Evolutionary conservation across 78 protist species (phyloP).

Genomic region (Chrysochromulina parva): DNA sequence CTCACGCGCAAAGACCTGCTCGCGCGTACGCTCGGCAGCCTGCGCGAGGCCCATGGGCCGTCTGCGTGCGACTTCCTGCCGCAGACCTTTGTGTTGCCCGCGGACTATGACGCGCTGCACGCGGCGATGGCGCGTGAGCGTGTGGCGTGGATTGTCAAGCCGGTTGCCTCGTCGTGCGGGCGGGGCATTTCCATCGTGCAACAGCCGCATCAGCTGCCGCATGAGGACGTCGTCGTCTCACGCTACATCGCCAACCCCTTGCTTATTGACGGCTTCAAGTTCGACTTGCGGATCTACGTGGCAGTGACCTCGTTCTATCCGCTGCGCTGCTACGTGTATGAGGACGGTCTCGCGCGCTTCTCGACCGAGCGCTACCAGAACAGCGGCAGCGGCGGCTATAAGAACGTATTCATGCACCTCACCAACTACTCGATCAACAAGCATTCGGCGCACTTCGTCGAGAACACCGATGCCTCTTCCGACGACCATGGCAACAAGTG

Average conservation of each 20-base stretch:
- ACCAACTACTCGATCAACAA: slow-evolving; percentile 78
- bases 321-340: slow-evolving; percentile 47
- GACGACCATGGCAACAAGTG: slow-evolving; percentile 59
- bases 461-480: not conserved
- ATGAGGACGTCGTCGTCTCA: not conserved
- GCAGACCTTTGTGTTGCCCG: slow-evolving; percentile 22
- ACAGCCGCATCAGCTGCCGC: not conserved
- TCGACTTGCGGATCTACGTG: slow-evolving; percentile 70
- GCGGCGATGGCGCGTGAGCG: not conserved
- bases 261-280: slow-evolving; percentile 66
- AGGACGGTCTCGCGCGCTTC: slow-evolving; percentile 73
- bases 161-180: slow-evolving; percentile 28
- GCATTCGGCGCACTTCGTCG: not conserved
- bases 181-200: slow-evolving; percentile 35
- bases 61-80: slow-evolving; percentile 31
- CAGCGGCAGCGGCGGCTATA: not conserved
- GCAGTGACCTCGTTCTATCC: slow-evolving; percentile 53
- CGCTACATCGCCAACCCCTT: slow-evolving; percentile 55
- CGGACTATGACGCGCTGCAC: not conserved
- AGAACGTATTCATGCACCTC: slow-evolving; percentile 51
- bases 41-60: not conserved
- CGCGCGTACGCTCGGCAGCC: not conserved
- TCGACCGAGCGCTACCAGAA: slow-evolving; percentile 39
- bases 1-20: slow-evolving; percentile 62
- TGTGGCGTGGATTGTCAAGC: slow-evolving; percentile 38